A percentile compares a stretch with the other conserved stretches of the same genome.
These are phyloP conservation scores for Boletales sp. DNA, from an alignment of 768 basidiomycete genomes.

Conservation along the genomic window DNA sequence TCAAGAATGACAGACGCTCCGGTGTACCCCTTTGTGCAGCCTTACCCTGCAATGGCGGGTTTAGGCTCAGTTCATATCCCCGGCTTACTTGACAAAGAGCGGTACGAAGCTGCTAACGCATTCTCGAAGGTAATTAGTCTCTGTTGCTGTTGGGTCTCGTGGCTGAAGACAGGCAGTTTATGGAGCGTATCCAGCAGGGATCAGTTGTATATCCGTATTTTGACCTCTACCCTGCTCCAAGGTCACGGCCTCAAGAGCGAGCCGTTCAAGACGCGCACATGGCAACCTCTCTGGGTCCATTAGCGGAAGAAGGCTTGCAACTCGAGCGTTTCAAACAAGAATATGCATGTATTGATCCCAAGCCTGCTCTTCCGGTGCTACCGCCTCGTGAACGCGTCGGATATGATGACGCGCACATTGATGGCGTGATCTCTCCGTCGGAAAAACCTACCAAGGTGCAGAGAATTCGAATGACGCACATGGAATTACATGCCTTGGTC, in stretches of 20 bases:
- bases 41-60: not conserved
- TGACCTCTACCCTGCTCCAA: conserved; percentile 18
- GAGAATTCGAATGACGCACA: conserved; percentile 20
- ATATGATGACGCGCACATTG: not conserved
- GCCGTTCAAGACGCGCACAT: not conserved
- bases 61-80: not conserved
- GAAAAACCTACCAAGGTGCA: not conserved
- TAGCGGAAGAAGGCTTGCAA: not conserved
- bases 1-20: conserved; percentile 5
- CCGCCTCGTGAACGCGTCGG: not conserved
- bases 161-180: conserved; percentile 5
- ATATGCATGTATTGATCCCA: conserved; percentile 25
- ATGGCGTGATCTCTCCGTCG: not conserved
- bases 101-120: not conserved
- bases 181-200: not conserved
- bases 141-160: not conserved
- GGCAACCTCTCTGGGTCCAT: not conserved
- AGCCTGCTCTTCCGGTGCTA: conserved; percentile 3
- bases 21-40: conserved; percentile 14
- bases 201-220: conserved; percentile 23
- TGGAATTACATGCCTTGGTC: conserved; percentile 15
- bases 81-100: conserved; percentile 4
- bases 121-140: conserved; percentile 11
- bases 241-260: not conserved
- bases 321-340: not conserved